Percentiles rank a stretch among this genome's conserved stretches.
These are phyloP conservation scores for Penicillium sp. DNA, from an alignment of 2,329 filamentous ascomycete species.

Conservation along the genomic window DNA sequence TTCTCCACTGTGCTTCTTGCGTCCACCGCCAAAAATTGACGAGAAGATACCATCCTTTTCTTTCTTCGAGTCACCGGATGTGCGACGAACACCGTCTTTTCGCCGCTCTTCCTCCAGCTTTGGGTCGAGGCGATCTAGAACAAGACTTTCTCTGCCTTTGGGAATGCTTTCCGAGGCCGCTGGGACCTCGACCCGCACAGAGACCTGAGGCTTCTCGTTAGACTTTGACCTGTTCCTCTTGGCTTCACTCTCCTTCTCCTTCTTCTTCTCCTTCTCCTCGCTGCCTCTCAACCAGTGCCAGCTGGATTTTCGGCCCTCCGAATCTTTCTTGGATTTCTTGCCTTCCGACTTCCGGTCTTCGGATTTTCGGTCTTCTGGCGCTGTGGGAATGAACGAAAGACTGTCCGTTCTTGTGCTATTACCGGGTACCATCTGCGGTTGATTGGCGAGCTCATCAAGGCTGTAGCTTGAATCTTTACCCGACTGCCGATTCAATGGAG, in stretches of 20 bases:
- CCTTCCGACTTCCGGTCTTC: slow-evolving; percentile 72
- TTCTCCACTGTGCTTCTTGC: slow-evolving; percentile 79
- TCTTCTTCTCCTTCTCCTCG: slow-evolving; percentile 58
- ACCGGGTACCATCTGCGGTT: slow-evolving; percentile 64
- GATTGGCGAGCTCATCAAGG: slow-evolving; percentile 59
- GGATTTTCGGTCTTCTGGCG: slow-evolving; percentile 63
- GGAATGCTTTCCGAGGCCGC: slow-evolving; percentile 68
- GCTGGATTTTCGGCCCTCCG: slow-evolving; percentile 69
- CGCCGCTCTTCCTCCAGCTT: slow-evolving; percentile 66
- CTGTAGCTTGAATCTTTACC: slow-evolving; percentile 44
- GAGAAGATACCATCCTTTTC: slow-evolving; percentile 93
- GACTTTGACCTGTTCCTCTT: slow-evolving; percentile 53
- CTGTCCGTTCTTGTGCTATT: slow-evolving; percentile 67
- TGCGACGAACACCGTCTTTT: slow-evolving; percentile 70
- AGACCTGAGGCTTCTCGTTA: slow-evolving; percentile 59
- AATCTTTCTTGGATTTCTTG: slow-evolving; percentile 61
- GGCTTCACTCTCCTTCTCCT: slow-evolving; percentile 62
- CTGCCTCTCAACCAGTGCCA: slow-evolving; percentile 69
- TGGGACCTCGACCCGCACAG: slow-evolving; percentile 78
- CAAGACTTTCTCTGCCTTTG: slow-evolving; percentile 67
- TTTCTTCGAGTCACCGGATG: slow-evolving; percentile 63
- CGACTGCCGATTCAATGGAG: slow-evolving; percentile 25
- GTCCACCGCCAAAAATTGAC: slow-evolving; percentile 82
- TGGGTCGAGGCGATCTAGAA: slow-evolving; percentile 72
- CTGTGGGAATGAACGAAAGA: slow-evolving; percentile 72